Percentiles rank a stretch among this genome's conserved stretches.
phyloP scores from a whole-genome alignment of 192 early-diverging fungal species.

The Coemansia guatemalensis region DNA sequence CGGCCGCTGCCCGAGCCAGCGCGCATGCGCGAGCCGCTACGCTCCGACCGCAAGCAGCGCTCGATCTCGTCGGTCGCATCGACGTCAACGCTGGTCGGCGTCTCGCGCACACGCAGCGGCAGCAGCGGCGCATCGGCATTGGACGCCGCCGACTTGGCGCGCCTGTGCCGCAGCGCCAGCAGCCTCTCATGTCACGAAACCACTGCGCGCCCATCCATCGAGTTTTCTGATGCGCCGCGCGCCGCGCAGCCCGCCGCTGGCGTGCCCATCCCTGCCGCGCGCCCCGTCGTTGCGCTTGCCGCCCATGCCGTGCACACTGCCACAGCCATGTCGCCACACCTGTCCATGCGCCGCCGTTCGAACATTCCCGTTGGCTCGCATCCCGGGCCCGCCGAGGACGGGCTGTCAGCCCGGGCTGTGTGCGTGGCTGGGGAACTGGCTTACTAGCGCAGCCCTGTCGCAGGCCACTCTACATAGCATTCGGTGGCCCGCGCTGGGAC shows the following conservation, averaged over 20 bases:
- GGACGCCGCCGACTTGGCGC: slow-evolving; percentile 29
- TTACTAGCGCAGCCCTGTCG: not conserved
- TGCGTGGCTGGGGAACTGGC: slow-evolving; percentile 21
- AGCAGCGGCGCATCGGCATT: slow-evolving; percentile 5
- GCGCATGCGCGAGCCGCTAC: slow-evolving; percentile 17
- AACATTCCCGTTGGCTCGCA: slow-evolving; percentile 40
- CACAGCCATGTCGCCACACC: slow-evolving; percentile 32
- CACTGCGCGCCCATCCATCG: slow-evolving; percentile 41
- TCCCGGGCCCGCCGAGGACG: slow-evolving; percentile 14
- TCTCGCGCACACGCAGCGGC: not conserved
- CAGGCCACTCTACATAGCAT: not conserved
- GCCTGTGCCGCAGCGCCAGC: slow-evolving; percentile 44
- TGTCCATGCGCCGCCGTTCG: slow-evolving; percentile 31
- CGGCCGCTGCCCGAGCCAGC: slow-evolving; percentile 48
- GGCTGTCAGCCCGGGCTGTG: slow-evolving; percentile 13
- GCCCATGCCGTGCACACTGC: slow-evolving; percentile 37
- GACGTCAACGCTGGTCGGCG: slow-evolving; percentile 32
- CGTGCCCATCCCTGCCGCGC: slow-evolving; percentile 13
- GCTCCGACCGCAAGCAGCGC: slow-evolving; percentile 19
- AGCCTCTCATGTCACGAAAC: slow-evolving; percentile 42
- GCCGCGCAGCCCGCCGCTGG: slow-evolving; percentile 10
- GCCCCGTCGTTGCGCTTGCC: slow-evolving; percentile 32
- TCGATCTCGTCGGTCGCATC: slow-evolving; percentile 49
- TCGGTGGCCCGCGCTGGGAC: too few relatives aligned
- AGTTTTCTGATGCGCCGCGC: slow-evolving; percentile 9